These are phyloP conservation scores for Candida germanica DNA, from an alignment of 805 yeast genomes.

Conservation along the genomic window DNA sequence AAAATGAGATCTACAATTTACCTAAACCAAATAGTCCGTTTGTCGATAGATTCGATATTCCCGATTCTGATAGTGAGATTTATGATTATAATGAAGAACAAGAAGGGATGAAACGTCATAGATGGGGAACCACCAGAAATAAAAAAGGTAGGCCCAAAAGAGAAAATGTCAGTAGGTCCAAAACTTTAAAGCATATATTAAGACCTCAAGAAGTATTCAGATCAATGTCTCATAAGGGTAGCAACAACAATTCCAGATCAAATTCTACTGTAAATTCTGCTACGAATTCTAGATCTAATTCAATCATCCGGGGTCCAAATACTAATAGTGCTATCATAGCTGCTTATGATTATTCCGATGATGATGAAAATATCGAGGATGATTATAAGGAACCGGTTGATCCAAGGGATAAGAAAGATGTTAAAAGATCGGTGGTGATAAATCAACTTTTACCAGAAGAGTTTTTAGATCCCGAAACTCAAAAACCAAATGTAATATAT, in stretches of 20 bases:
- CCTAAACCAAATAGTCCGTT: slow-evolving; percentile 29
- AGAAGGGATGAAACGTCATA: slow-evolving; percentile 61
- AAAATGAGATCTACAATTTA: slow-evolving; percentile 23
- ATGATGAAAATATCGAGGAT: slow-evolving; percentile 20
- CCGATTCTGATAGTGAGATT: slow-evolving; percentile 13
- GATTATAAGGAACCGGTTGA: slow-evolving; percentile 29
- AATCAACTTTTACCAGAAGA: slow-evolving; percentile 60
- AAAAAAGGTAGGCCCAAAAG: slow-evolving; percentile 61
- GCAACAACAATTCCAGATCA: slow-evolving; percentile 3
- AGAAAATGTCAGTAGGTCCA: slow-evolving; percentile 51
- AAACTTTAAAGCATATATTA: slow-evolving; percentile 50
- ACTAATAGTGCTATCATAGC: slow-evolving; percentile 24
- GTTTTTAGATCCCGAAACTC: slow-evolving; percentile 52
- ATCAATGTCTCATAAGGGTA: slow-evolving; percentile 4
- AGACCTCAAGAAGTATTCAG: slow-evolving; percentile 16
- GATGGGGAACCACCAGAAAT: slow-evolving; percentile 91
- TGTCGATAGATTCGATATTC: slow-evolving; percentile 12
- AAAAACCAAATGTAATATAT: slow-evolving; percentile 57
- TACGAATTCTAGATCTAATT: slow-evolving; percentile 14
- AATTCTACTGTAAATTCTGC: slow-evolving; percentile 2
- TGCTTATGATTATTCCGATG: slow-evolving; percentile 18
- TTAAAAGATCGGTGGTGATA: slow-evolving; percentile 51
- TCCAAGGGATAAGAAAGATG: slow-evolving; percentile 27
- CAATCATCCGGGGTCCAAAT: slow-evolving; percentile 16
- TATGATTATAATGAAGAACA: slow-evolving; percentile 13